Conservation (phyloP, 768 basidiomycete species). For the Lactarius vividus region DNA sequence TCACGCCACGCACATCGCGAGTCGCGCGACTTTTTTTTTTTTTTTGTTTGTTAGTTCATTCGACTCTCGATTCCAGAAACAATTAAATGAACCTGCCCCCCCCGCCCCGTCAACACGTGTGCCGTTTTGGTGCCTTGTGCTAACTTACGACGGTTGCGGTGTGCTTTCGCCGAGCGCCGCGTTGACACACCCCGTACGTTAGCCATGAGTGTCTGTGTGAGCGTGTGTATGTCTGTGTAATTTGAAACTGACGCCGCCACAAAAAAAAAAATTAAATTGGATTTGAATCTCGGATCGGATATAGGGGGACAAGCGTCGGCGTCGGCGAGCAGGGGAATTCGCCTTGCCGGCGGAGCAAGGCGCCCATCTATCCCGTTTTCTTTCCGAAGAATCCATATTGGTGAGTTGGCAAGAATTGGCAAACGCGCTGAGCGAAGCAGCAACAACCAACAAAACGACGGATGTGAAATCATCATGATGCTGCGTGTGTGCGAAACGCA, state of each 20-base stretch:
- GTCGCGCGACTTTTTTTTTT: background rate
- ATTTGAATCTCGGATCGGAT: background rate
- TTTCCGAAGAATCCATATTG: background rate
- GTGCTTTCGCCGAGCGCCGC: background rate
- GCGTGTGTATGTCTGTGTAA: background rate
- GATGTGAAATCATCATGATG: background rate
- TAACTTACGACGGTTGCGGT: background rate
- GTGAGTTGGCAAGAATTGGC: background rate
- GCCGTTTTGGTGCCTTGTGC: background rate
- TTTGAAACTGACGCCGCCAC: background rate
- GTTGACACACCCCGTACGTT: background rate
- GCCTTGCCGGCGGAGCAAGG: background rate
- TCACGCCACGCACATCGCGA: background rate
- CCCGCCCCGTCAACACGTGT: background rate
- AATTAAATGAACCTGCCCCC: background rate
- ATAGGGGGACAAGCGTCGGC: background rate
- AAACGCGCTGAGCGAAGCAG: background rate
- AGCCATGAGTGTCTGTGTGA: background rate
- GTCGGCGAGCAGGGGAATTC: background rate
- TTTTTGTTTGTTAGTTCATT: background rate
- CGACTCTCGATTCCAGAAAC: background rate
- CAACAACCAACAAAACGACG: too few species aligned
- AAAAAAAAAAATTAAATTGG: background rate
- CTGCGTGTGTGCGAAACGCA: too few species aligned
- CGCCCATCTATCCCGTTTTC: constrained; percentile 3